Evolutionary conservation across 352 stramenopile genomes (phyloP).

Genomic region (Phytophthora kernoviae): DNA sequence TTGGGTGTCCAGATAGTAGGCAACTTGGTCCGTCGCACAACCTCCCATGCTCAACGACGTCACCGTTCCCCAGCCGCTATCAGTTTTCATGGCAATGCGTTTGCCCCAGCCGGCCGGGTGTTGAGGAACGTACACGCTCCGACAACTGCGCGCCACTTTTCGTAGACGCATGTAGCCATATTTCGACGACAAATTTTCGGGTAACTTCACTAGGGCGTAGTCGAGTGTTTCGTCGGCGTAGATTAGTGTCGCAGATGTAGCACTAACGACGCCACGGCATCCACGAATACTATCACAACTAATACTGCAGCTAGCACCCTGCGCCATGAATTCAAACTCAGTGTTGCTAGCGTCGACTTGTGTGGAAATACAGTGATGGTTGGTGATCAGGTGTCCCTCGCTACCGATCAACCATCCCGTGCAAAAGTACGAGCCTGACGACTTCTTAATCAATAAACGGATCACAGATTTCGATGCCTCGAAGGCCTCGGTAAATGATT

Average conservation of each 20-base stretch:
- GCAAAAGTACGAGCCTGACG: conserved; percentile 55
- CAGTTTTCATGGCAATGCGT: conserved; percentile 63
- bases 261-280: conserved; percentile 43
- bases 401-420: conserved; percentile 77
- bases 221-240: conserved; percentile 41
- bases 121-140: conserved; percentile 67
- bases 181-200: conserved; percentile 40
- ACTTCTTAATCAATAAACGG: conserved; percentile 69
- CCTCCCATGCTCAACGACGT: conserved; percentile 44
- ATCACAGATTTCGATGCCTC: conserved; percentile 40
- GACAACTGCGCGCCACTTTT: conserved; percentile 35
- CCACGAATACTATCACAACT: conserved; percentile 39
- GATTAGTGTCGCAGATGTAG: conserved; percentile 42
- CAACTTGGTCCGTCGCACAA: conserved; percentile 60
- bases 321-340: conserved; percentile 68
- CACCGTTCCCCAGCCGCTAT: conserved; percentile 42
- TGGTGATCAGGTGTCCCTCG: conserved; percentile 78
- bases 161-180: conserved; percentile 70
- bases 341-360: conserved; percentile 49
- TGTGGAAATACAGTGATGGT: conserved; percentile 75
- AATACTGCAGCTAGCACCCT: conserved; percentile 36
- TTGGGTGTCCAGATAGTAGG: conserved; percentile 73
- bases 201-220: conserved; percentile 71
- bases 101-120: conserved; percentile 72
- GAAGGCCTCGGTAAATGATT: conserved; percentile 15